Percentiles rank a stretch among this genome's conserved stretches.
Conservation (phyloP, 441 rosid species). For the Biscutella auriculata region DNA sequence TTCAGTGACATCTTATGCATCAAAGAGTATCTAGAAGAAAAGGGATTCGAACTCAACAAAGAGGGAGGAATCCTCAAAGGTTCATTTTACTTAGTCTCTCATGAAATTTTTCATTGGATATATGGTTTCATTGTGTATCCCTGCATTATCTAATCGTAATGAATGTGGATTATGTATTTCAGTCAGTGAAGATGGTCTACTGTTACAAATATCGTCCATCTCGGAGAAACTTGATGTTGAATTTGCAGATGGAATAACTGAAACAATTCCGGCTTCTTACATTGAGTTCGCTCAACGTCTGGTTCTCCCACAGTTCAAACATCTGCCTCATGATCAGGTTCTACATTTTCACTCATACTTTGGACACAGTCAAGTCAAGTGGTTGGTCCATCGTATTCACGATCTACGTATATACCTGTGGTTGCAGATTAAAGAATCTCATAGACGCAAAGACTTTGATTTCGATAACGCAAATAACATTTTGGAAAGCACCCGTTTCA, state of each 20-base stretch:
- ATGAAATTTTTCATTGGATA: not conserved
- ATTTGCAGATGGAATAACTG: slow-evolving; percentile 51
- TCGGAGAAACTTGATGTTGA: slow-evolving; percentile 52
- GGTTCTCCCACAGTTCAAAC: slow-evolving; percentile 47
- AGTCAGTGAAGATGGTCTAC: slow-evolving; percentile 83
- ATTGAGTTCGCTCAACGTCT: slow-evolving; percentile 80
- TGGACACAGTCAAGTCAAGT: not conserved
- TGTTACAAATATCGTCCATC: slow-evolving; percentile 72
- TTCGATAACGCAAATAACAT: slow-evolving; percentile 77
- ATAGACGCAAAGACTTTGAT: slow-evolving; percentile 71
- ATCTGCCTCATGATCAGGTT: slow-evolving; percentile 27
- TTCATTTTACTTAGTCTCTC: slow-evolving; percentile 13
- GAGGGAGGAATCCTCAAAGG: slow-evolving; percentile 84
- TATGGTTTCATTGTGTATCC: not conserved
- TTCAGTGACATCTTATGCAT: slow-evolving; percentile 43
- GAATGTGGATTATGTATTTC: slow-evolving; percentile 9
- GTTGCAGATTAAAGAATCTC: slow-evolving; percentile 47
- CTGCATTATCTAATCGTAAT: not conserved
- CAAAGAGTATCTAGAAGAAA: slow-evolving; percentile 47
- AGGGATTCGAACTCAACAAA: slow-evolving; percentile 61
- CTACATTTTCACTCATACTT: not conserved
- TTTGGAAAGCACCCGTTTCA: slow-evolving; percentile 42
- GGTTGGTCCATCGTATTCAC: not conserved
- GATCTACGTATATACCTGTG: not conserved
- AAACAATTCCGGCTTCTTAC: slow-evolving; percentile 58